Evolutionary conservation across 2,329 filamentous ascomycete species (phyloP).

Genomic region (Claviceps sp.): DNA sequence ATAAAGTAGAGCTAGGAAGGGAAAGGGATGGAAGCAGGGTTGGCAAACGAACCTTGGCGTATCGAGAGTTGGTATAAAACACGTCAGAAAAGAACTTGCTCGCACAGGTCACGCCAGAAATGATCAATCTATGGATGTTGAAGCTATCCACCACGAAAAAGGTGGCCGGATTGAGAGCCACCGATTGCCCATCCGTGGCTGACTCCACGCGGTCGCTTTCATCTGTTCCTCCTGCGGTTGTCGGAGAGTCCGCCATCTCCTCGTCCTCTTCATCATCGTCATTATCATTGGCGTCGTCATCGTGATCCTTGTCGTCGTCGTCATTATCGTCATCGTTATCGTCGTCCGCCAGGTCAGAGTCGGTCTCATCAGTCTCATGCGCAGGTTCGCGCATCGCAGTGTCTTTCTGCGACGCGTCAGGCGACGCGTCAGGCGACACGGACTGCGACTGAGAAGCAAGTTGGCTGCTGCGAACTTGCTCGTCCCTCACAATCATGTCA

Average conservation of each 20-base stretch:
- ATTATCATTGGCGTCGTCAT: conserved; percentile 35
- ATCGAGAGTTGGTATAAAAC: conserved; percentile 98
- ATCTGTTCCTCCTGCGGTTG: conserved; percentile 10
- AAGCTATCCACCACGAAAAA: conserved; percentile 96
- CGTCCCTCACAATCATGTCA: conserved; percentile 58
- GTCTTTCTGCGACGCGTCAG: conserved; percentile 12
- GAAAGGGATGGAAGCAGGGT: background rate
- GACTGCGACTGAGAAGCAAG: conserved; percentile 5
- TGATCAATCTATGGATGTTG: conserved; percentile 94
- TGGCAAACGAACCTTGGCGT: conserved; percentile 70
- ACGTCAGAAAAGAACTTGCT: conserved; percentile 99
- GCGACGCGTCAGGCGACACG: conserved; percentile 7
- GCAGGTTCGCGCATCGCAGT: conserved; percentile 16
- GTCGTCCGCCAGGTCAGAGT: conserved; percentile 38
- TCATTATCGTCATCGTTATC: conserved; percentile 20
- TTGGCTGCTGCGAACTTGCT: conserved; percentile 32
- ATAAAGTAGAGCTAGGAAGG: background rate
- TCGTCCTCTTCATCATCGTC: conserved; percentile 29
- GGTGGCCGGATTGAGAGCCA: conserved; percentile 26
- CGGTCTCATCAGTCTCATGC: conserved; percentile 28
- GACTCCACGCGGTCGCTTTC: conserved; percentile 12
- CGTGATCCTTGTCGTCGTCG: conserved; percentile 33
- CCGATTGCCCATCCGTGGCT: conserved; percentile 12
- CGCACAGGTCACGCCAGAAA: conserved; percentile 91
- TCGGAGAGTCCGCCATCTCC: conserved; percentile 19